Base-by-base conservation (phyloP, 2,329 filamentous ascomycete genomes). In the Lecanosticta acicola region DNA sequence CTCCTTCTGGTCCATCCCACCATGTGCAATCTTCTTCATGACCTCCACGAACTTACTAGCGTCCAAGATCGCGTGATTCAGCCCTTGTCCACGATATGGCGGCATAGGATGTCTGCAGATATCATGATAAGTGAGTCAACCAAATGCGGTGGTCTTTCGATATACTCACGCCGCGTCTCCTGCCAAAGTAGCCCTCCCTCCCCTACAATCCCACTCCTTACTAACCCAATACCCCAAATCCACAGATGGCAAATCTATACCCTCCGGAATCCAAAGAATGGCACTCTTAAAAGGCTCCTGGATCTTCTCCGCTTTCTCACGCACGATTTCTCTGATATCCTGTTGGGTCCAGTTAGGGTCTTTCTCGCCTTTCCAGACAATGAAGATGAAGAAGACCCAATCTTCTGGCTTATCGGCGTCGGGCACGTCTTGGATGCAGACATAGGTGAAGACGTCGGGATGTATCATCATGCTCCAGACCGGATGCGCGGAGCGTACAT, bases 21-120 rank as follows among this genome's bases (percentile, higher is more conserved):
- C 43, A 9, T 26, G 26, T 19, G 32, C 24, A 17, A 46, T 18
- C 18, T 42, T 41, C 14, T 42, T 42, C 38, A 51, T 32, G 3
- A 32, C 39, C 14, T 42, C 29, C 18, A 72, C 56, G 38, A 69
- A 68, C 43, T 68, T 65, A 26, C 58, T 51, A 9, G 63, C 68
- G 41, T 73, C 70, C 1, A 55, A 56, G 32, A 73, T 66, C 24
- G 45, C 46, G 47, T 72, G 64, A 45, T 73, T 71, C 24, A 70
- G 63, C 5, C 70, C 70, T 48, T 74, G 71, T 0, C 70, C 71
- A 61, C 17, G 37, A 20, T 4, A 39, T n/a, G 21, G 32, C 10
- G 18, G 19, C 5, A 20, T 39, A 9, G 18, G 19, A 19, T 39
- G 37, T n/a, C n/a, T n/a, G n/a, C n/a, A n/a, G n/a, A n/a, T n/a